Base-by-base conservation (phyloP, 2,329 filamentous ascomycete genomes). In the Lecanicillium sp. region DNA sequence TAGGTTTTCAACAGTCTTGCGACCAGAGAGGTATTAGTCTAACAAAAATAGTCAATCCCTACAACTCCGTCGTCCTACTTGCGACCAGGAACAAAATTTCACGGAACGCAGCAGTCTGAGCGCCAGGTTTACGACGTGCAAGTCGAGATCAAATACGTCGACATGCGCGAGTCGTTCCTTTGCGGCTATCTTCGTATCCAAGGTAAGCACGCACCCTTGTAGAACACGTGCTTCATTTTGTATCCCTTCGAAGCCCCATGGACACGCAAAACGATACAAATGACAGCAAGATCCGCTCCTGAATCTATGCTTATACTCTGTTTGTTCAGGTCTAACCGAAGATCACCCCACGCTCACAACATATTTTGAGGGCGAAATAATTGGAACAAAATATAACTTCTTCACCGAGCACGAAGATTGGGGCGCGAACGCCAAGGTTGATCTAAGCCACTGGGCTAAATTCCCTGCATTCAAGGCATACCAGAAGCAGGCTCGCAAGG, bases 321-420 rank as follows among this genome's bases (percentile, higher is more conserved):
- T n/a, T n/a, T 47, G 47, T 53, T 10, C 56, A 96, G 90, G 90
- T 44, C 74, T 98, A 14, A 97, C 93, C 0, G 86, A 94, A 62
- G 90, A 96, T 67, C 91, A 97, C 64, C 91, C 91, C 11, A 96
- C 90, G n/a, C 74, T 98, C 43, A 97, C 91, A 8, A 98, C 93
- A 1, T 98, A 94, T 65, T 98, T 98, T 60, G 91, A 97, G 68
- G 90, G 91, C 64, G 93, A 98, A 68, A 95, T 98, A 47, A 96
- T 98, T 55, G 93, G 93, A 41, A 84, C 83, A 49, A 95, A 95
- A 63, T 90, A 97, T 69, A 86, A 83, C n/a, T 98, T 98, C 70
- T 79, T 86, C 54, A 98, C 93, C 30, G 81, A 87, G 55, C 88
- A 96, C 64, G 80, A 87, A 49, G 81, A 83, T 58, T 98, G 93